Conservation (phyloP, 108 stramenopile species). For the Cyclotella sp. region DNA sequence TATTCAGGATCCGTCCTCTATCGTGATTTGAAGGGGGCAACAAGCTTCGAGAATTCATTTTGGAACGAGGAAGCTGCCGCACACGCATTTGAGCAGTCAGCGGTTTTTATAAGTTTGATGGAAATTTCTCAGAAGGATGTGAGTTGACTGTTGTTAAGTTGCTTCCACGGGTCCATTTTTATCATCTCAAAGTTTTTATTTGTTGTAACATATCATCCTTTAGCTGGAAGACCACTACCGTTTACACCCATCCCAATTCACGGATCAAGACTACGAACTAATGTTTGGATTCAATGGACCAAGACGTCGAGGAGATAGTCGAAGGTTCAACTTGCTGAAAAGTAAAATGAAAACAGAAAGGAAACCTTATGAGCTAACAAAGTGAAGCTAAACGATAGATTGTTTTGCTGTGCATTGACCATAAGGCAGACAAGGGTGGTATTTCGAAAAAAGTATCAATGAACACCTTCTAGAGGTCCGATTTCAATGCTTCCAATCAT, state of each 20-base stretch:
- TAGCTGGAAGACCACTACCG: slow-evolving; percentile 75
- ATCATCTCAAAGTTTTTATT: not conserved
- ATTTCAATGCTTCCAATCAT: too few species aligned
- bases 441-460: too few species aligned
- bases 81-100: slow-evolving; percentile 83
- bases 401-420: too few species aligned
- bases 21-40: slow-evolving; percentile 86
- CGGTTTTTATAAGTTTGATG: slow-evolving; percentile 86
- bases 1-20: slow-evolving; percentile 83
- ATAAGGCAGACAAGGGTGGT: too few species aligned
- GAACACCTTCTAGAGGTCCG: too few species aligned
- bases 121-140: slow-evolving; percentile 80
- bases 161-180: not conserved
- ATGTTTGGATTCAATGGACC: slow-evolving; percentile 88
- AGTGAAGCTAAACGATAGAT: not conserved
- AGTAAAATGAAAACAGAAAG: slow-evolving; percentile 50
- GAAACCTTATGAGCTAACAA: not conserved
- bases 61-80: slow-evolving; percentile 89
- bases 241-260: slow-evolving; percentile 71
- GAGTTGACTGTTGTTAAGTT: not conserved
- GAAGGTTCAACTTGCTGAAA: slow-evolving; percentile 70
- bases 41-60: slow-evolving; percentile 85
- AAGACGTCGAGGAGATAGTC: slow-evolving; percentile 72
- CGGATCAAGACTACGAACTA: slow-evolving; percentile 78
- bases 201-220: not conserved